A percentile compares a stretch with the other conserved stretches of the same genome.
Conservation (phyloP, 768 basidiomycete species). For the Rhodosporidiobolus odoratus region DNA sequence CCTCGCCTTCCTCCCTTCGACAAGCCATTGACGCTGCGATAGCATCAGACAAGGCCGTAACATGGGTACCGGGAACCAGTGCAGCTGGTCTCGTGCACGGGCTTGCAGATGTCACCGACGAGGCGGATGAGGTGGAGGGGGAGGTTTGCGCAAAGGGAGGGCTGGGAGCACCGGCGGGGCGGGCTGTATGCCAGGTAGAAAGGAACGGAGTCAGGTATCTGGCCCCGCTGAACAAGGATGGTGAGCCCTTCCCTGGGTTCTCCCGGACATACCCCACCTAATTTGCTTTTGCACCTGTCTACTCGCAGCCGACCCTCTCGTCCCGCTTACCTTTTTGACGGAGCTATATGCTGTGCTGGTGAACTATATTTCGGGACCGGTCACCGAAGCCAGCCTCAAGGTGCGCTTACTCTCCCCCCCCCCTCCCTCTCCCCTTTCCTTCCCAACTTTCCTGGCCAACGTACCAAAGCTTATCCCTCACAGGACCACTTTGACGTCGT, state of each 20-base stretch:
- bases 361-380: slow-evolving; percentile 26
- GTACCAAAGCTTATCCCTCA: not conserved
- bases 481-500: slow-evolving; percentile 39
- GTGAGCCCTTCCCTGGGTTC: not conserved
- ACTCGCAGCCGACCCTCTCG: slow-evolving; percentile 30
- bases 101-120: not conserved
- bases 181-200: slow-evolving; percentile 18
- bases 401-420: not conserved
- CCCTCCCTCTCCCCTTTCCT: not conserved
- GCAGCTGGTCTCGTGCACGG: not conserved
- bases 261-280: rapidly evolving
- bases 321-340: slow-evolving; percentile 31
- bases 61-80: slow-evolving; percentile 4
- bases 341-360: slow-evolving; percentile 29
- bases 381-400: slow-evolving; percentile 33
- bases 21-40: slow-evolving; percentile 32
- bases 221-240: slow-evolving; percentile 8
- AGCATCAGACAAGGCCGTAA: not conserved
- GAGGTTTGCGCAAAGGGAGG: too few relatives aligned
- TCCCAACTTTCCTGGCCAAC: not conserved
- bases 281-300: not conserved
- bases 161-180: not conserved
- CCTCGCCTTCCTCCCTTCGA: slow-evolving; percentile 1
- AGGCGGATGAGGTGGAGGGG: slow-evolving; percentile 2
- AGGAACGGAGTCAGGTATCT: slow-evolving; percentile 19